These are phyloP conservation scores for Ustulina deusta DNA, from an alignment of 2,329 filamentous ascomycete genomes.

Conservation along the genomic window DNA sequence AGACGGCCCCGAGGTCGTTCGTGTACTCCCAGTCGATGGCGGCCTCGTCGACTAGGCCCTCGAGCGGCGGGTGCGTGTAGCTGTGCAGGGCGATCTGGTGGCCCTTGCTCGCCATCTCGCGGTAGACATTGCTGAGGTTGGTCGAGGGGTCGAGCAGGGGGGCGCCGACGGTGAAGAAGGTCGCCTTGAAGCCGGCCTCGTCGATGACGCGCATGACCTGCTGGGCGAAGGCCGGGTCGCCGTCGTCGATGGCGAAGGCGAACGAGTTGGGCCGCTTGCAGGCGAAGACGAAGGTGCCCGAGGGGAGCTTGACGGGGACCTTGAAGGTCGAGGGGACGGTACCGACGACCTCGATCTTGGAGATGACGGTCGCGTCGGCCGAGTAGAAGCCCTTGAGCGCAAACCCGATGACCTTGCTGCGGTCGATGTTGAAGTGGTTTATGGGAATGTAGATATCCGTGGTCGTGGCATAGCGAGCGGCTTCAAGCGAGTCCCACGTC, in stretches of 20 bases:
- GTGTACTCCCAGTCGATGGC: conserved; percentile 72
- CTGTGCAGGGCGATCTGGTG: conserved; percentile 78
- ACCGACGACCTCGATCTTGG: conserved; percentile 70
- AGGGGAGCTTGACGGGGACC: conserved; percentile 70
- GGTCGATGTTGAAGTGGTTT: conserved; percentile 73
- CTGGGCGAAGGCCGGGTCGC: conserved; percentile 69
- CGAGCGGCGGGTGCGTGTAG: conserved; percentile 76
- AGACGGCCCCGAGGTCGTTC: conserved; percentile 65
- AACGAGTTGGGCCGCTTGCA: conserved; percentile 77
- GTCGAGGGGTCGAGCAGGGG: conserved; percentile 69
- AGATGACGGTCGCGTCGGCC: conserved; percentile 61
- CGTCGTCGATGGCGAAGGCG: conserved; percentile 79
- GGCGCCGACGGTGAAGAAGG: conserved; percentile 77
- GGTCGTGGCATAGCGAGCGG: conserved; percentile 65
- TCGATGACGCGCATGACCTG: conserved; percentile 71
- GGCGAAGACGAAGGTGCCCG: conserved; percentile 69
- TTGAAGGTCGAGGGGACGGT: conserved; percentile 63
- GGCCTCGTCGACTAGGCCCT: conserved; percentile 64
- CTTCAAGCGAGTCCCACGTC: conserved; percentile 76
- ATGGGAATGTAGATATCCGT: conserved; percentile 75
- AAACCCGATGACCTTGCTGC: conserved; percentile 67
- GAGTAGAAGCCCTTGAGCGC: conserved; percentile 75
- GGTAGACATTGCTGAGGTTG: conserved; percentile 73
- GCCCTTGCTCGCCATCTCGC: conserved; percentile 69
- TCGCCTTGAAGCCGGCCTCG: conserved; percentile 72